Evolutionary conservation across 768 basidiomycete species (phyloP), one percentile per base, ranked within the genome.

Genomic region (Infundibulicybe gibba): DNA sequence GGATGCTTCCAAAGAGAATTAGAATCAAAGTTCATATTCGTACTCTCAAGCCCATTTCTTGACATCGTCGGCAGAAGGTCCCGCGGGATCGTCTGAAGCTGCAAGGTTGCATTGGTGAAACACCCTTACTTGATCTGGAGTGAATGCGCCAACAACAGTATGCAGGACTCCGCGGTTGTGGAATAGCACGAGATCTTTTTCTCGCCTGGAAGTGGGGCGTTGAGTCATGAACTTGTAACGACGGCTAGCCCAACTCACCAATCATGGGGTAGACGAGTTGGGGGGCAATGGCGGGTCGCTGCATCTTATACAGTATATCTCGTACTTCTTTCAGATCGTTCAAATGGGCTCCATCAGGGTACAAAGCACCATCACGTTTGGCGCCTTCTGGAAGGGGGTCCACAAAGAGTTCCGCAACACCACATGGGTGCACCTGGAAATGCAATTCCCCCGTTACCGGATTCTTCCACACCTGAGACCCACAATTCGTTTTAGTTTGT

Each of bases 31-130:
- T 25, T 25, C 25, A 25, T 25, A 25, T 43, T 15, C 37, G 40
- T 20, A 11, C 40, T 11, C 30, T 65, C 54, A 74, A 42, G 81
- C 81, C 66, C 78, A 89, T 40, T 66, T 68, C 68, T 69, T 67
- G 39, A 90, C 64, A 57, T 92, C 89, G 50, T 85, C 81, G n/a
- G 66, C 67, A 17, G 69, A 69, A 2, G 90, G 90, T 0, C 88
- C 89, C 17, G 57, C 61, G 0, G 88, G 88, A 40, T 83, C 83
- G 42, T 80, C 79, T 32, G 83, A 85, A 3, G 84, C 86, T 16
- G 90, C 90, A n/a, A 94, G 75, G 60, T 91, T 91, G 68, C 90
- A 92, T 65, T 89, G 87, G 59, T 90, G 87, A 72, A 90, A 90
- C 17, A 80, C 81, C 25, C 88, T 74, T 5, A 88, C 78, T 62